Conservation (phyloP, 2,329 filamentous ascomycete species). For the Colletotrichum viniferum region DNA sequence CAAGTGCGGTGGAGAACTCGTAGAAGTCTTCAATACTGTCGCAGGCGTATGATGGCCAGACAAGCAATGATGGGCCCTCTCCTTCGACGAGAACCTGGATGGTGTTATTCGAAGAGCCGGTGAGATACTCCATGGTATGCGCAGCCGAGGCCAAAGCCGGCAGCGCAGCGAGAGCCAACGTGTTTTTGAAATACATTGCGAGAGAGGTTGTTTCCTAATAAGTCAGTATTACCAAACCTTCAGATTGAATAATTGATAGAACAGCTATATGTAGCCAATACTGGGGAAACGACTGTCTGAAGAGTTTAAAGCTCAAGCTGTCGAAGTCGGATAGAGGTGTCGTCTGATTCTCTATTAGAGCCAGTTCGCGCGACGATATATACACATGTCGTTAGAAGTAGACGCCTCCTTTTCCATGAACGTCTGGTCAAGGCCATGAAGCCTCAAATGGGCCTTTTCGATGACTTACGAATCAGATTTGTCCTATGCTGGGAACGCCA, state of each 20-base stretch:
- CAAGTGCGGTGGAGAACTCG: neutral
- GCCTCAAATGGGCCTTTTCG: neutral
- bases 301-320: neutral
- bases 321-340: neutral
- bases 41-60: neutral
- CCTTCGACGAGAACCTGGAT: neutral
- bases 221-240: rapidly evolving
- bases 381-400: neutral
- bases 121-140: neutral
- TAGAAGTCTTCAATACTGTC: neutral
- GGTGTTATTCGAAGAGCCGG: neutral
- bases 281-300: neutral
- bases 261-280: neutral
- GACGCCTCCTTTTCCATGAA: neutral
- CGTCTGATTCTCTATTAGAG: neutral
- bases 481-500: neutral
- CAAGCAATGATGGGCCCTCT: neutral
- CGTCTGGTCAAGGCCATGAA: neutral
- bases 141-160: neutral
- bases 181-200: neutral
- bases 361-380: neutral
- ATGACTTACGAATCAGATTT: neutral
- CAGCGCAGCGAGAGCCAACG: neutral
- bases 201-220: neutral
- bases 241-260: neutral